Evolutionary conservation across 108 stramenopile genomes (phyloP).

Genomic region (Nitzschia sp.): DNA sequence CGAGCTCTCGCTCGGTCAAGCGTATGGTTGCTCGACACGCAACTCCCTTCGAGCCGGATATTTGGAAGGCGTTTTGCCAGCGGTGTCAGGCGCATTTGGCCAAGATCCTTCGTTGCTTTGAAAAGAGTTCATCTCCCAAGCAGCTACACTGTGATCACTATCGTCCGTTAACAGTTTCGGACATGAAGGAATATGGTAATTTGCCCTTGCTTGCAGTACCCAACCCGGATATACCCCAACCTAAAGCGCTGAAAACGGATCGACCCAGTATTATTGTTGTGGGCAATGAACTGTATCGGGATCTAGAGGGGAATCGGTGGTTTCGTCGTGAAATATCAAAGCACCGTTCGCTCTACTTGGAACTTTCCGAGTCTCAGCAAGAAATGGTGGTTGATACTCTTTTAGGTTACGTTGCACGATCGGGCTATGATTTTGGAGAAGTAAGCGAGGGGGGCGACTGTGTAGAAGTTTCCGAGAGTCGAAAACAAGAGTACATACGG

Average conservation of each 20-base stretch:
- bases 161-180: neutral
- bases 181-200: neutral
- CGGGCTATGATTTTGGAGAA: neutral
- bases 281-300: conserved; percentile 5
- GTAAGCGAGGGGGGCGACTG: neutral
- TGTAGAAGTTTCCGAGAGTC: neutral
- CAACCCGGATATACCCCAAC: neutral
- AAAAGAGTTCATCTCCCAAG: neutral
- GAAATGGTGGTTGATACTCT: neutral
- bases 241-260: neutral
- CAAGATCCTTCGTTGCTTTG: neutral
- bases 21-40: neutral
- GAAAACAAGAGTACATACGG: neutral
- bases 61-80: neutral
- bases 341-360: neutral
- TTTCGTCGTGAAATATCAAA: conserved; percentile 13
- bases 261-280: neutral
- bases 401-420: neutral
- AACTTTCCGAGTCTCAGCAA: neutral
- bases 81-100: neutral
- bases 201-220: neutral
- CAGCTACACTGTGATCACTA: neutral
- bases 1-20: neutral
- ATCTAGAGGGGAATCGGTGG: conserved; percentile 2
- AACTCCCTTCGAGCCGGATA: neutral